Conservation (phyloP, 768 basidiomycete genomes). For the Kwoniella mangroviensis region DNA sequence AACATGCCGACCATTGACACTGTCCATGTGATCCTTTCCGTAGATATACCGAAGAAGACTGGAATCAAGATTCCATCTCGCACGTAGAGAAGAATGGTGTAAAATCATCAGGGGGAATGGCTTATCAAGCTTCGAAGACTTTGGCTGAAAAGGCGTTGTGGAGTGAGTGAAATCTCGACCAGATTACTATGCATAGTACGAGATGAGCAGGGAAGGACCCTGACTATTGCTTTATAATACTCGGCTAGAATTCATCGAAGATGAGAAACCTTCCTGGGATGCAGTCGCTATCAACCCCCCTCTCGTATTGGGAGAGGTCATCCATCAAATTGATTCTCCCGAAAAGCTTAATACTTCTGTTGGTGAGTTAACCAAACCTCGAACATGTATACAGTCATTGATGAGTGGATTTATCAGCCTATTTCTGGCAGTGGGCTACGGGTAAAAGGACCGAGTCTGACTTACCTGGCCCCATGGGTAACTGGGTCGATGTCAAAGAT, state of each 20-base stretch:
- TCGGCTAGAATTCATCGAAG: constrained; percentile 43
- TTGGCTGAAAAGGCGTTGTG: constrained; percentile 51
- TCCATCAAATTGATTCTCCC: constrained; percentile 58
- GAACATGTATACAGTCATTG: background rate
- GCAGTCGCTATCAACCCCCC: constrained; percentile 54
- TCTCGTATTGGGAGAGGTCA: constrained; percentile 56
- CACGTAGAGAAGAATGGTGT: constrained; percentile 30
- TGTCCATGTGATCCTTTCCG: background rate
- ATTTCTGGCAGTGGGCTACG: constrained; percentile 42
- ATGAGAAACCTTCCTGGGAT: constrained; percentile 53
- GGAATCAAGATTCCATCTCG: constrained; percentile 31
- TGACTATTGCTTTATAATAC: too few species aligned
- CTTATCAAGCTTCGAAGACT: constrained; percentile 47
- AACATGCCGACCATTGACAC: background rate
- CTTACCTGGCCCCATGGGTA: constrained; percentile 34
- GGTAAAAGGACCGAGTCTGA: constrained; percentile 53
- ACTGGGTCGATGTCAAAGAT: constrained; percentile 53
- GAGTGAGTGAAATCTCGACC: constrained; percentile 20
- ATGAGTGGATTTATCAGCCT: constrained; percentile 13
- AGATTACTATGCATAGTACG: too few species aligned
- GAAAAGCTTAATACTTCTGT: constrained; percentile 60
- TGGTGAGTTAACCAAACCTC: constrained; percentile 32
- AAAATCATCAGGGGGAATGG: constrained; percentile 24
- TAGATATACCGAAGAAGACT: constrained; percentile 49
- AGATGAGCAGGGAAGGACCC: background rate